Percentiles rank a stretch among this genome's conserved stretches.
Evolutionary conservation across 257 asterid genomes (phyloP).

Genomic region (Handroanthus guayacan): DNA sequence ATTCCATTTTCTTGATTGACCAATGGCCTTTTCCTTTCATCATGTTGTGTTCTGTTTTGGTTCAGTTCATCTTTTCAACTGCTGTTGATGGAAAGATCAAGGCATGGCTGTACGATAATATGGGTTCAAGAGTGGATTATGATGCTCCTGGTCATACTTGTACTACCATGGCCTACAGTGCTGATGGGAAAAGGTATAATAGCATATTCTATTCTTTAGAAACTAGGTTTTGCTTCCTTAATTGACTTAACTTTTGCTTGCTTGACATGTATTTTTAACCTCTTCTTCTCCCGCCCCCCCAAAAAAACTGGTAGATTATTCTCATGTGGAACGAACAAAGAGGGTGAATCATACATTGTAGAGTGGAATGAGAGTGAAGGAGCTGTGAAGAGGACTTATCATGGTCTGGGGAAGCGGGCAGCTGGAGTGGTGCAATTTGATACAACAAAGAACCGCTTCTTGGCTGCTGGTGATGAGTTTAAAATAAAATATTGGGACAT

Average conservation of each 20-base stretch:
- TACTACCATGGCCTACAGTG: slow-evolving; percentile 69
- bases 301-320: slow-evolving; percentile 53
- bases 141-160: slow-evolving; percentile 72
- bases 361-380: slow-evolving; percentile 84
- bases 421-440: slow-evolving; percentile 71
- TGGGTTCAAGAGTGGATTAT: slow-evolving; percentile 64
- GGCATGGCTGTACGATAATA: slow-evolving; percentile 69
- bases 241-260: background rate
- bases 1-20: background rate
- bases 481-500: slow-evolving; percentile 74
- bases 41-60: slow-evolving; percentile 13
- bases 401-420: slow-evolving; percentile 60
- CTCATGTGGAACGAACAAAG: slow-evolving; percentile 73
- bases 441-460: slow-evolving; percentile 61
- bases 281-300: background rate
- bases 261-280: slow-evolving; percentile 7
- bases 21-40: slow-evolving; percentile 8
- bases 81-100: slow-evolving; percentile 73
- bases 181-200: slow-evolving; percentile 73
- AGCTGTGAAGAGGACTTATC: slow-evolving; percentile 56
- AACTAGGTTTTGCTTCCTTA: slow-evolving; percentile 23
- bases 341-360: slow-evolving; percentile 63
- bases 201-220: slow-evolving; percentile 19
- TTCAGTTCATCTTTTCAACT: slow-evolving; percentile 69
- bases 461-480: slow-evolving; percentile 80